Evolutionary conservation across 176 grass and related monocot species (phyloP).

Genomic region (Aegilops bicornis): DNA sequence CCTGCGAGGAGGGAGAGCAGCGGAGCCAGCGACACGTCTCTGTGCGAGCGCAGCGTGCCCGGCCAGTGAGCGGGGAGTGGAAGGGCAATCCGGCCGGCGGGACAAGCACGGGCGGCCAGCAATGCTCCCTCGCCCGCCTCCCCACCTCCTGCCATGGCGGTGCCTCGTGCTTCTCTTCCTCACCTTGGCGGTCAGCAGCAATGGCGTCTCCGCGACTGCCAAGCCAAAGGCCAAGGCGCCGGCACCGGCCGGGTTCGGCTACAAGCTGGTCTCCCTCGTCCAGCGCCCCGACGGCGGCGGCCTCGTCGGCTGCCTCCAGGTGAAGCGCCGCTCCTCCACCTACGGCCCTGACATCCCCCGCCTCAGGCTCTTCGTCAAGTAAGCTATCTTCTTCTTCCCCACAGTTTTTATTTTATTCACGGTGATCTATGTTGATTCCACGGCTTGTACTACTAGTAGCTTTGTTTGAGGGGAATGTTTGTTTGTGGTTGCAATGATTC

Average conservation of each 20-base stretch:
- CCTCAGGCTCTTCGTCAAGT: slow-evolving; percentile 96
- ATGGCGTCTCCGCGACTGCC: not conserved
- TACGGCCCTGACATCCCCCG: slow-evolving; percentile 88
- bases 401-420: not conserved
- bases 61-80: not conserved
- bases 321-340: slow-evolving; percentile 57
- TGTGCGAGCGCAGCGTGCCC: not conserved
- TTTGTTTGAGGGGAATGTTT: slow-evolving; percentile 32
- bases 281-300: slow-evolving; percentile 54
- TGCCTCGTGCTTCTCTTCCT: slow-evolving; percentile 38
- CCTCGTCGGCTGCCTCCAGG: slow-evolving; percentile 65
- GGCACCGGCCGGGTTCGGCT: slow-evolving; percentile 53
- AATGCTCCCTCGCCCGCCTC: slow-evolving; percentile 17
- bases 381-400: slow-evolving; percentile 10
- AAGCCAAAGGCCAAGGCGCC: not conserved
- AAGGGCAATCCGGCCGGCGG: not conserved
- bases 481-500: not conserved
- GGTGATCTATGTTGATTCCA: not conserved
- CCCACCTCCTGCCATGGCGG: slow-evolving; percentile 21
- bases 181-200: slow-evolving; percentile 4
- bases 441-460: not conserved
- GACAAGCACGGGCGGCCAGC: not conserved
- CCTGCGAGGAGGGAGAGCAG: not conserved
- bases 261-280: slow-evolving; percentile 65
- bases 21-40: too few species aligned